A percentile compares a stretch with the other conserved stretches of the same genome.
phyloP scores from a whole-genome alignment of 208 protist species.

The Trichomonas gallinae region DNA sequence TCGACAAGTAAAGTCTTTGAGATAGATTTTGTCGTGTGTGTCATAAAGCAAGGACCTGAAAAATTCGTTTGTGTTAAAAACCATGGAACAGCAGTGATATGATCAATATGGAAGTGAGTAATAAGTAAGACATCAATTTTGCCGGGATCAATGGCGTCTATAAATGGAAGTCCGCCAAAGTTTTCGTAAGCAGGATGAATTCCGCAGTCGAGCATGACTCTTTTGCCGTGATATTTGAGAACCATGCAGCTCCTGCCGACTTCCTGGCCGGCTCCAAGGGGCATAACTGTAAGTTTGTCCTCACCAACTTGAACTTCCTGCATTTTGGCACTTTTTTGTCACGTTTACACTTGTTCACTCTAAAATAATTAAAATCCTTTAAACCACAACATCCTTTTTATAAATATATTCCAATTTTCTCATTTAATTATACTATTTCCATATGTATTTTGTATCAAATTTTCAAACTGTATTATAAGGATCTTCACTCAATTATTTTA shows the following conservation, averaged over 20 bases:
- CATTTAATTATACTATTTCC: too few species aligned
- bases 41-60: slow-evolving; percentile 44
- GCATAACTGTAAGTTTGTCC: neutral
- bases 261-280: slow-evolving; percentile 24
- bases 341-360: neutral
- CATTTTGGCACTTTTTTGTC: neutral
- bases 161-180: neutral
- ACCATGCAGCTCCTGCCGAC: slow-evolving; percentile 19
- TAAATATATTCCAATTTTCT: too few species aligned
- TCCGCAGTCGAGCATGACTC: slow-evolving; percentile 18
- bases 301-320: neutral
- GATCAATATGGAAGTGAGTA: slow-evolving; percentile 50
- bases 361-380: too few species aligned
- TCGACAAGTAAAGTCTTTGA: slow-evolving; percentile 39
- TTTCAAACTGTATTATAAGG: too few species aligned
- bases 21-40: slow-evolving; percentile 43
- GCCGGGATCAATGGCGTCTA: neutral
- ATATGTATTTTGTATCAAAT: too few species aligned
- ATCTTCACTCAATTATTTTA: too few species aligned
- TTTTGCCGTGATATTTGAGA: neutral
- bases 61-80: slow-evolving; percentile 45
- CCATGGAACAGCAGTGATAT: slow-evolving; percentile 45
- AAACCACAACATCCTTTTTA: too few species aligned
- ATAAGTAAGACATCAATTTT: slow-evolving; percentile 40
- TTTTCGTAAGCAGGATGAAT: slow-evolving; percentile 16